A percentile compares a stretch with the other conserved stretches of the same genome.
phyloP scores from a whole-genome alignment of 2,329 filamentous ascomycete genomes.

The Curvularia verruculosa region DNA sequence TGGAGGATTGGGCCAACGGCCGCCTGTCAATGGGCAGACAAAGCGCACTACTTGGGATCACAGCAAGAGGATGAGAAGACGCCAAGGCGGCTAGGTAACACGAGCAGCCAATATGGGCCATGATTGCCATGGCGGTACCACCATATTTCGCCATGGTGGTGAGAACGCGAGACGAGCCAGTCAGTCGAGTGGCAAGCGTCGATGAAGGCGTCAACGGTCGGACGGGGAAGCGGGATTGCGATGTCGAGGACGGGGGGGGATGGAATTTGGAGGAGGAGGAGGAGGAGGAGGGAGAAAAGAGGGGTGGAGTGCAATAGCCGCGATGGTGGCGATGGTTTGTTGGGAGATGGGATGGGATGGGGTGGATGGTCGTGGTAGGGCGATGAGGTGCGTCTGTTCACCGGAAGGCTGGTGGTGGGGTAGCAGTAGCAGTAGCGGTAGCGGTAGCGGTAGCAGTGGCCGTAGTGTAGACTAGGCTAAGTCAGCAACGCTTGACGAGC shows the following conservation, averaged over 20 bases:
- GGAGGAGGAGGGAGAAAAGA: background rate
- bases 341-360: background rate
- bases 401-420: conserved; percentile 33
- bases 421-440: too few species aligned
- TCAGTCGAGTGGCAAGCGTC: background rate
- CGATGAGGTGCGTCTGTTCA: conserved; percentile 32
- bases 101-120: background rate
- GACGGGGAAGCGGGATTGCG: background rate
- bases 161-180: background rate
- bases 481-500: conserved; percentile 29
- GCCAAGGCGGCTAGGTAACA: background rate
- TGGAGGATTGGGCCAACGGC: conserved; percentile 21
- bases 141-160: background rate
- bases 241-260: background rate
- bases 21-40: background rate
- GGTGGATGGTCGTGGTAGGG: too few species aligned
- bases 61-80: conserved; percentile 1
- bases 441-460: too few species aligned
- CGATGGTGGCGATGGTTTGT: background rate
- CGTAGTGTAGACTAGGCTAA: conserved; percentile 24
- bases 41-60: conserved; percentile 15
- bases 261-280: too few species aligned
- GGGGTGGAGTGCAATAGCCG: background rate
- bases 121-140: background rate
- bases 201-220: background rate